A percentile compares a stretch with the other conserved stretches of the same genome.
phyloP scores from a whole-genome alignment of 129 eudicot species.

The Rutidosis leptorrhynchoides region DNA sequence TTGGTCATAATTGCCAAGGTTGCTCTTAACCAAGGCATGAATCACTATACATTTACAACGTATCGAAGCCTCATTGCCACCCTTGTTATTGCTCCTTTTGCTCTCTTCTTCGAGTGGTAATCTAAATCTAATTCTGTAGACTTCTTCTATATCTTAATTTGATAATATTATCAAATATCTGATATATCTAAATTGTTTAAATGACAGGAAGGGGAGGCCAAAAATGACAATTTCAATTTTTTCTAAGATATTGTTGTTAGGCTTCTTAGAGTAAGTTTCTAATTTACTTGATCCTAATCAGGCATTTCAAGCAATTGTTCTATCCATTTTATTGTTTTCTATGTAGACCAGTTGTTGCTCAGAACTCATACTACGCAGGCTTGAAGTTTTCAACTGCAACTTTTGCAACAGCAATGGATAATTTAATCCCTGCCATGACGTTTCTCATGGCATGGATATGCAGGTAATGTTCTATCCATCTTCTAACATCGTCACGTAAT shows the following conservation, averaged over 20 bases:
- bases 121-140: constrained; percentile 1
- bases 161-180: constrained; percentile 9
- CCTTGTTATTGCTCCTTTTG: constrained; percentile 66
- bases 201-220: constrained; percentile 67
- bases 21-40: constrained; percentile 78
- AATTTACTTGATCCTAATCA: neutral
- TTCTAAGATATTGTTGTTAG: constrained; percentile 54
- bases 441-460: constrained; percentile 62
- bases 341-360: constrained; percentile 66
- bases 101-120: constrained; percentile 59
- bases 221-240: constrained; percentile 48
- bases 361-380: constrained; percentile 61
- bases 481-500: constrained; percentile 10
- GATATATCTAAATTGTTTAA: constrained; percentile 21
- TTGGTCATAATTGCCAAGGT: constrained; percentile 56
- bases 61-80: constrained; percentile 77
- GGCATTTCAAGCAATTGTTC: neutral
- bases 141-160: neutral
- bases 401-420: constrained; percentile 56
- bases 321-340: neutral
- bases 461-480: constrained; percentile 28
- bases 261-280: constrained; percentile 52
- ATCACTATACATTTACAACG: constrained; percentile 65
- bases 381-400: constrained; percentile 69
- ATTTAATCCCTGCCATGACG: constrained; percentile 66